Conservation (phyloP, 768 basidiomycete genomes). For the Tricholoma sp. region DNA sequence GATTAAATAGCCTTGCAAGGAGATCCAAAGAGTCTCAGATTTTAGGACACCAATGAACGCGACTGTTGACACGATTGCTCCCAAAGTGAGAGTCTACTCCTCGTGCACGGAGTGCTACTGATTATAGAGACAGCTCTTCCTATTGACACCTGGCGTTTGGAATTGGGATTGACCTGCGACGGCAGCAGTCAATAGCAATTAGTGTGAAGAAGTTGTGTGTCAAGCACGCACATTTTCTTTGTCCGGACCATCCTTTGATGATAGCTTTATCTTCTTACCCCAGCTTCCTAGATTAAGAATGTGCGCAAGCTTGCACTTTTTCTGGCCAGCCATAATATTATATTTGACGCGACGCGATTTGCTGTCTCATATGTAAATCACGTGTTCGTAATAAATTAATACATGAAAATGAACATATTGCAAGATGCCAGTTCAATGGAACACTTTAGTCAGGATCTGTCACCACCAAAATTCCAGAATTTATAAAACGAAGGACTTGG, state of each 20-base stretch:
- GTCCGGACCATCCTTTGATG: background rate
- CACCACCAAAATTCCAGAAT: too few species aligned
- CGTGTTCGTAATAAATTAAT: too few species aligned
- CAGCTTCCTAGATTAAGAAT: background rate
- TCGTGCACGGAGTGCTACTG: conserved; percentile 69
- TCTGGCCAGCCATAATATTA: too few species aligned
- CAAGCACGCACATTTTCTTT: too few species aligned
- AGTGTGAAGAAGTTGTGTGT: too few species aligned
- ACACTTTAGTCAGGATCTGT: background rate
- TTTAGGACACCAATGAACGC: conserved; percentile 99
- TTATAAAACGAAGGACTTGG: too few species aligned
- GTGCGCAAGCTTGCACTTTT: background rate
- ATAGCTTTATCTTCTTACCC: background rate
- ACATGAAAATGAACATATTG: background rate
- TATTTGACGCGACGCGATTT: too few species aligned
- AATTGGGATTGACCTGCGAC: background rate
- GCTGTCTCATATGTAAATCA: background rate
- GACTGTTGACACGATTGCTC: conserved; percentile 97
- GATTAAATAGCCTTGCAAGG: too few species aligned
- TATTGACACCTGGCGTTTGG: background rate
- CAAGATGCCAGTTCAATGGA: background rate
- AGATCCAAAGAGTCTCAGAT: too few species aligned
- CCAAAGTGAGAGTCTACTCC: conserved; percentile 90
- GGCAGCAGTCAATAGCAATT: too few species aligned
- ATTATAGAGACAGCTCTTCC: background rate